Conservation (phyloP, 2,329 filamentous ascomycete species). For the Hypoxylon sp. region DNA sequence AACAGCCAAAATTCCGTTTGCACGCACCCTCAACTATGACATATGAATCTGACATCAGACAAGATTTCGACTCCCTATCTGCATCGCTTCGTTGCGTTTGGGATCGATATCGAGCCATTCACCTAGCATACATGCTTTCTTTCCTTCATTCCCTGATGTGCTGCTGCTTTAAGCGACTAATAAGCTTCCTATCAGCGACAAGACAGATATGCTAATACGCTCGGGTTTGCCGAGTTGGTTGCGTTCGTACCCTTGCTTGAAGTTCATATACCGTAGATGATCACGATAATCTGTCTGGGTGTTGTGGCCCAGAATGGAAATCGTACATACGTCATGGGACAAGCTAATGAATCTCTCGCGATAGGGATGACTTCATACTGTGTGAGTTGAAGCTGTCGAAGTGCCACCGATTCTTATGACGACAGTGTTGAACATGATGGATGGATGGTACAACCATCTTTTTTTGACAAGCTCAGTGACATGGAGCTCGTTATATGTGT, state of each 20-base stretch:
- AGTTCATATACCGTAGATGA: constrained; percentile 7
- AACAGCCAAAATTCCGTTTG: constrained; percentile 12
- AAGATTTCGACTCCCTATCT: constrained; percentile 8
- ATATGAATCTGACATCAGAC: constrained; percentile 42
- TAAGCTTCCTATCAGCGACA: not conserved
- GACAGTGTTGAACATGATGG: not conserved
- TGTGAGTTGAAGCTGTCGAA: not conserved
- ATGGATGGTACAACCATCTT: not conserved
- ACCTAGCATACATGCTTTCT: constrained; percentile 2
- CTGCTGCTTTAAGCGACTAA: constrained; percentile 18
- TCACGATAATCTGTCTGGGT: constrained; percentile 20
- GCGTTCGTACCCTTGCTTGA: too few relatives aligned
- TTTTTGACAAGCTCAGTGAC: not conserved
- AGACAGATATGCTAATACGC: not conserved
- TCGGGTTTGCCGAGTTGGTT: too few relatives aligned
- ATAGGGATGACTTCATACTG: constrained; percentile 18
- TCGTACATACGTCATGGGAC: constrained; percentile 33
- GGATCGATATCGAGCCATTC: constrained; percentile 16
- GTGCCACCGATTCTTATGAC: constrained; percentile 4
- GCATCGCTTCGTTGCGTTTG: constrained; percentile 17
- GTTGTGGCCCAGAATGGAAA: constrained; percentile 20
- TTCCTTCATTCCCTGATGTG: not conserved
- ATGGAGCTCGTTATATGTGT: not conserved
- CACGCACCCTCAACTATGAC: constrained; percentile 26
- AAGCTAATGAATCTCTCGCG: constrained; percentile 13